Conservation (phyloP, 2,329 filamentous ascomycete genomes). For the Fusarium mangiferae region DNA sequence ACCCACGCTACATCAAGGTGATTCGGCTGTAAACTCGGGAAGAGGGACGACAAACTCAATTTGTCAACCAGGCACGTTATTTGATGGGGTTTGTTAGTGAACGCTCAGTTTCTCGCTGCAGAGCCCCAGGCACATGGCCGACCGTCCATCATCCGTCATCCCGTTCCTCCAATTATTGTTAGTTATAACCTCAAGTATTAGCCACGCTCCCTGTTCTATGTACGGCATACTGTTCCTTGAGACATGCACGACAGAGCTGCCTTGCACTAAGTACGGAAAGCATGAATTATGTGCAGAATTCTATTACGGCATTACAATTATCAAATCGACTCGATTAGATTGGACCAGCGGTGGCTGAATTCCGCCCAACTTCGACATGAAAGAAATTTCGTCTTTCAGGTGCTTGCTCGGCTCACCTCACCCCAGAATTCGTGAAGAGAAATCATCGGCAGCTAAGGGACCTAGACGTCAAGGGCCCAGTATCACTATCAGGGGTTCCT, state of each 20-base stretch:
- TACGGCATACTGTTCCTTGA: background rate
- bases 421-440: conserved; percentile 31
- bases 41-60: conserved; percentile 17
- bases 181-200: background rate
- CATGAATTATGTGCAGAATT: background rate
- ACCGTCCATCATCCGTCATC: conserved; percentile 26
- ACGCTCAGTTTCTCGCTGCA: conserved; percentile 6
- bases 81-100: conserved; percentile 25
- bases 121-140: conserved; percentile 22
- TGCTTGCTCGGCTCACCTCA: conserved; percentile 34
- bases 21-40: conserved; percentile 36
- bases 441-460: conserved; percentile 22
- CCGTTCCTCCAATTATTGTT: conserved; percentile 22
- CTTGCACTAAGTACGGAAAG: background rate
- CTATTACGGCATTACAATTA: background rate
- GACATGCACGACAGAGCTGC: conserved; percentile 38
- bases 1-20: background rate
- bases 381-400: conserved; percentile 14
- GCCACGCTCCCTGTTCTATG: background rate
- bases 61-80: conserved; percentile 4
- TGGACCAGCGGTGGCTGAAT: conserved; percentile 10
- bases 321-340: background rate
- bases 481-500: conserved; percentile 23
- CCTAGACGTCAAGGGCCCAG: conserved; percentile 26
- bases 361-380: conserved; percentile 12